Evolutionary conservation across 177 flowering plant species (phyloP), one percentile per base, ranked within the genome.

Genomic region (Telopea speciosissima): DNA sequence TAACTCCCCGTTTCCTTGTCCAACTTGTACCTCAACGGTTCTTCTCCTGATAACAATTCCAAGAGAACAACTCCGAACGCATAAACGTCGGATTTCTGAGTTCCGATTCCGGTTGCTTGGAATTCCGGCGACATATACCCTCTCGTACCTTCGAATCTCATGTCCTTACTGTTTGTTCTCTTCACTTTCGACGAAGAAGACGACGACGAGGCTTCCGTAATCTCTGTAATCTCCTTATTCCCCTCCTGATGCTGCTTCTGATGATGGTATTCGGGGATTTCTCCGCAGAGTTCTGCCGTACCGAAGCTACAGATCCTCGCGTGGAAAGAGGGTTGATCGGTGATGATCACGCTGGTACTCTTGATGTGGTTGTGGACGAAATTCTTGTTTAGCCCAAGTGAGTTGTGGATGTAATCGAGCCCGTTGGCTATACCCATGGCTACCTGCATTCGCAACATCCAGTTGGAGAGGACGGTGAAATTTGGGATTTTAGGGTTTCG

Each of bases 301-400:
- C 98, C 99, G 79, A 90, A 91, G 70, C 90, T 95, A 77, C 96
- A 91, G 61, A 95, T 83, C 79, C 78, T 84, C 19, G 92, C 97
- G 66, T 79, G 81, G 71, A 84, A 84, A 3, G 79, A 73, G 0
- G 93, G 95, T 63, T 36, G 40, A 36, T 95, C 97, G n/a, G 88
- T 83, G 52, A 95, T 84, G 22, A 93, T 69, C 33, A 95, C 72
- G 69, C 86, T 81, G 60, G 85, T 78, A 77, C 88, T 83, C 71
- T 88, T 88, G 74, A 95, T 84, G 78, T 88, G 87, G 70, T 91
- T 93, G 73, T 95, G 99, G 3, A 91, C 87, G 14, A 82, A 70
- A 14, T 49, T 65, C 13, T 76, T 16, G 60, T 70, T 72, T 25
- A 83, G 42, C 0, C 95, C 95, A 7, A 86, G 81, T 60, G 77